Conservation (phyloP, 78 protist species). For the Acrasis kona region DNA sequence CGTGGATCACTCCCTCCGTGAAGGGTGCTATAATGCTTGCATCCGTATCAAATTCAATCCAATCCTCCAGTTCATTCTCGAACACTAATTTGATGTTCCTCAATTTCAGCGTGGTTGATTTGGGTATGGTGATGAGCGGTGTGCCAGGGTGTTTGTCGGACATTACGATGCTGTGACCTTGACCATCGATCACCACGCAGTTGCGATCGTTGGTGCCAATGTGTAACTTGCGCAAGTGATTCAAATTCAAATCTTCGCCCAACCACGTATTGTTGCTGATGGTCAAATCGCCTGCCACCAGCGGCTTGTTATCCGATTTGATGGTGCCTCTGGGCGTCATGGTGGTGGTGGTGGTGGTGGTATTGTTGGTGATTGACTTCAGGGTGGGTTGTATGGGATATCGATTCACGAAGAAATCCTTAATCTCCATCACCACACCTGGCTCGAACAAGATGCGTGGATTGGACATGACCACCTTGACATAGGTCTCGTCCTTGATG, state of each 20-base stretch:
- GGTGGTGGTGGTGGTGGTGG: neutral
- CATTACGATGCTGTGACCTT: neutral
- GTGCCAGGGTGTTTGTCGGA: too few species aligned
- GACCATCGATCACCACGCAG: neutral
- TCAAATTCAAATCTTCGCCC: neutral
- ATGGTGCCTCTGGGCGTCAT: too few species aligned
- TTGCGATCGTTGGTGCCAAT: neutral
- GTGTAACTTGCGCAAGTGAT: neutral
- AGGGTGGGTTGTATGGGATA: neutral
- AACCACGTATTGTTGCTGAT: neutral
- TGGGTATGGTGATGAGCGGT: too few species aligned
- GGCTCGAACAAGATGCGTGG: neutral
- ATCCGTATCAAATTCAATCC: too few species aligned
- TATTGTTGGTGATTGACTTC: neutral
- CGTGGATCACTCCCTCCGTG: too few species aligned
- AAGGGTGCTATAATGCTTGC: too few species aligned
- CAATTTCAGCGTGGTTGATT: too few species aligned
- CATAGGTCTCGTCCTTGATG: too few species aligned
- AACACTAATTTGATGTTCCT: too few species aligned
- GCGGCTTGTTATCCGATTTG: too few species aligned
- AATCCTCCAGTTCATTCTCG: too few species aligned
- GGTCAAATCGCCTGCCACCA: neutral
- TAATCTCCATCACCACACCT: neutral
- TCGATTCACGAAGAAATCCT: neutral
- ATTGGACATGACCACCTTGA: neutral